Evolutionary conservation across 1,139 yeast species (phyloP), one percentile per base, ranked within the genome.

Genomic region (Suhomyces anneliseae): DNA sequence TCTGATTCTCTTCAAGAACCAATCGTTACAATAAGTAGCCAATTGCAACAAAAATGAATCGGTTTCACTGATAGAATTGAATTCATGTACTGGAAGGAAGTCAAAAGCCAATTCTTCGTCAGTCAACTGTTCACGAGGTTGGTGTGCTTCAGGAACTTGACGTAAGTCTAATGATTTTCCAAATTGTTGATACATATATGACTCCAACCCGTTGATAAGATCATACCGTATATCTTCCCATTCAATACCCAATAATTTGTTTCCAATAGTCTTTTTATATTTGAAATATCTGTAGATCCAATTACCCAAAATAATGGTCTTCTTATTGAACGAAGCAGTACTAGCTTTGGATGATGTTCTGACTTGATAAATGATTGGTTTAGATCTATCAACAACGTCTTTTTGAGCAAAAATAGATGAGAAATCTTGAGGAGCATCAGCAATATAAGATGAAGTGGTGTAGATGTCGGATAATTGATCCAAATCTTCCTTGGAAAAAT

Each of bases 161-260:
- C 34, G 43, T 12, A 42, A 36, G 27, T 42, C 43, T 37, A 56
- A 51, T 12, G 62, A 58, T 43, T 63, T 65, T 1, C 79, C 78
- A 47, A 65, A 63, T 39, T 62, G 68, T 42, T 64, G 65, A 54
- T 73, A 72, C 36, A 70, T 46, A 42, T 64, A 62, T 9, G 61
- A 59, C 49, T 75, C 80, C 14, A 72, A 56, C 2, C 78, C 78
- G 48, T 65, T 62, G 4, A 68, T 53, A 38, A 74, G 55, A 39
- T 75, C 80, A 45, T 68, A 64, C 34, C 79, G 59, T 37, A 74
- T 68, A 45, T 71, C 76, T 49, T 75, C 79, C 79, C 78, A 75
- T 57, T 73, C 79, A 56, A 75, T 69, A 1, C 72, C 77, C 29
- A 73, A 50, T 19, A 74, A 56, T 29, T 74, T 74, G 56, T 70